Evolutionary conservation across 495 filamentous ascomycete species (phyloP), one percentile per base, ranked within the genome.

Genomic region (Hyaloscypha bicolor): DNA sequence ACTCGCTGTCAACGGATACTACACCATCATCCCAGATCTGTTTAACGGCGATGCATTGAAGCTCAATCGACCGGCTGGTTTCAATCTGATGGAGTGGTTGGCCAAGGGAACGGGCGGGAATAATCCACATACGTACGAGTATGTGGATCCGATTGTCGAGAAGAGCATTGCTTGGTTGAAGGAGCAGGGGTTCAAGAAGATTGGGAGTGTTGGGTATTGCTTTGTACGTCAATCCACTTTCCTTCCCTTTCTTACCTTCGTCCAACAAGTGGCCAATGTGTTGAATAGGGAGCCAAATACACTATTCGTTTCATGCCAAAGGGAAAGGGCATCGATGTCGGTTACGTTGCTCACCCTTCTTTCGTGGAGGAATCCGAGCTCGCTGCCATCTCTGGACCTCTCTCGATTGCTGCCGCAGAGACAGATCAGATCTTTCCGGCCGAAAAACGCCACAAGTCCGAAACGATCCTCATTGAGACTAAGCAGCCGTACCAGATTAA

Each of bases 341-440:
- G 90, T 62, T 95, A 81, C 77, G 77, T 83, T 31, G 93, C 92
- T 6, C 92, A 96, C 77, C 93, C 93, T 19, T 84, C 81, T 63
- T 92, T 93, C 69, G 85, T 94, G 48, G 86, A 89, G 21, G 82
- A 89, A 75, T 90, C 92, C 31, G 93, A 96, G 78, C 81, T 96
- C 33, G 81, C 81, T 55, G 86, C 84, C 48, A 88, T 95, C 72
- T 76, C 80, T 63, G 90, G 86, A 1, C 93, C 93, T 25, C 76
- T 95, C 3, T 86, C 88, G 51, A 93, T 96, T 73, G 82, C 90
- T 45, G 91, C 92, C 65, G 90, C 81, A 84, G 91, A 94, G 80
- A 90, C 85, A 48, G 93, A 97, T 75, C 4, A 65, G 9, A 93
- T 94, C 78, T 96, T 96, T 85, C 86, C 93, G 2, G 78, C 83